Conservation (phyloP, 441 rosid genomes). For the Theobroma grandiflorum region DNA sequence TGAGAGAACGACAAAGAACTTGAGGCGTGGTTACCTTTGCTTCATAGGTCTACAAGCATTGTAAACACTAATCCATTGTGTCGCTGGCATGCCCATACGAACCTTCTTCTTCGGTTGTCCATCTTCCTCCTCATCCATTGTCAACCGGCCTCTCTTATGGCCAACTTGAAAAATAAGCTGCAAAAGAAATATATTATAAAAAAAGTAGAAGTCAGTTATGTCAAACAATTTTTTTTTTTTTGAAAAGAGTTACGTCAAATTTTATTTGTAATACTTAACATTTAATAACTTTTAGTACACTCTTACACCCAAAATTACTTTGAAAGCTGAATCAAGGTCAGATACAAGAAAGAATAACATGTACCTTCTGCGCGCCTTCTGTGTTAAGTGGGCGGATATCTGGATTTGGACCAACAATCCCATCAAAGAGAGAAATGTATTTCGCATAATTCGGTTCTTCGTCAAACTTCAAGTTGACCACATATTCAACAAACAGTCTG, state of each 20-base stretch:
- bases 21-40: conserved; percentile 55
- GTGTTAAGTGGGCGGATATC: conserved; percentile 59
- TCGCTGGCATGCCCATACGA: conserved; percentile 72
- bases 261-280: conserved; percentile 5
- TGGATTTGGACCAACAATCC: conserved; percentile 55
- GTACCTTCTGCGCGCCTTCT: conserved; percentile 73
- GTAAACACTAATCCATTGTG: conserved; percentile 70
- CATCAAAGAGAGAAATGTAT: conserved; percentile 66
- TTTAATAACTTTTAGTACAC: not conserved
- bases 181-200: conserved; percentile 10
- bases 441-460: conserved; percentile 73
- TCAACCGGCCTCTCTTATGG: conserved; percentile 61
- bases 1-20: not conserved
- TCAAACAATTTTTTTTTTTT: not conserved
- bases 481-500: conserved; percentile 58
- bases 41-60: conserved; percentile 71
- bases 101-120: conserved; percentile 68
- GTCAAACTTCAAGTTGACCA: conserved; percentile 66
- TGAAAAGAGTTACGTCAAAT: not conserved
- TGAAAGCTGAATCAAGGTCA: not conserved
- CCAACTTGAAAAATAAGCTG: conserved; percentile 67
- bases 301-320: not conserved
- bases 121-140: conserved; percentile 54
- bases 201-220: not conserved
- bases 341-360: not conserved